Evolutionary conservation across 495 filamentous ascomycete genomes (phyloP).

Genomic region (Talaromyces trachyspermus): DNA sequence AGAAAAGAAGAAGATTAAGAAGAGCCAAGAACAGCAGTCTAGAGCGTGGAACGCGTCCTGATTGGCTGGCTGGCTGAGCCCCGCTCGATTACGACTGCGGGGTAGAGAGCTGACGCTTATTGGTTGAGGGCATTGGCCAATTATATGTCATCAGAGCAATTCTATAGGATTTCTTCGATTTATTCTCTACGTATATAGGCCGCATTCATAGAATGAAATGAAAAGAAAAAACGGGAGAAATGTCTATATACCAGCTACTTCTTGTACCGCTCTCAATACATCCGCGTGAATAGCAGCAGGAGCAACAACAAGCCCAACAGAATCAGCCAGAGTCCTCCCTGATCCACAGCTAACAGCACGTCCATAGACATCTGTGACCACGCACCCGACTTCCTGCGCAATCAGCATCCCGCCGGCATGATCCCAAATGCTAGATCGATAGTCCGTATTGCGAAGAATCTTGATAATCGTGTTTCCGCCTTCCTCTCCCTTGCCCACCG

Average conservation of each 20-base stretch:
- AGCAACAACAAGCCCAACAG: constrained; percentile 39
- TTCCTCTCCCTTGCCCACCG: constrained; percentile 35
- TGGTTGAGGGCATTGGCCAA: too few relatives aligned
- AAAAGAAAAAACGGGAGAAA: too few relatives aligned
- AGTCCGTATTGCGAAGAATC: constrained; percentile 44
- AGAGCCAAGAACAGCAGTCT: too few relatives aligned
- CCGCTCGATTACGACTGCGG: too few relatives aligned
- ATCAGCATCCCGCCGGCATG: constrained; percentile 64
- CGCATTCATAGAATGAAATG: too few relatives aligned
- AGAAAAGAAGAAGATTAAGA: too few relatives aligned
- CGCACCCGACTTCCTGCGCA: constrained; percentile 56
- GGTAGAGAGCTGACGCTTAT: too few relatives aligned
- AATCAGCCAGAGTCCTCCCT: constrained; percentile 31
- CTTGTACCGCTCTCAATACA: constrained; percentile 30
- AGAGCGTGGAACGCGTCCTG: too few relatives aligned
- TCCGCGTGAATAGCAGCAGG: constrained; percentile 29
- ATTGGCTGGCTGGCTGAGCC: too few relatives aligned
- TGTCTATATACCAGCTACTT: constrained; percentile 6
- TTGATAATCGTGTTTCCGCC: constrained; percentile 55
- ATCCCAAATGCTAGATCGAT: constrained; percentile 63
- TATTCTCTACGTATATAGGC: too few relatives aligned
- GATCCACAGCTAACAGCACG: constrained; percentile 30
- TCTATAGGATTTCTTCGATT: too few relatives aligned
- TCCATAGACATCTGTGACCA: constrained; percentile 55
- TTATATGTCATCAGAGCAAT: too few relatives aligned